Conservation (phyloP, 306 rosid genomes). For the Castanopsis chinensis region DNA sequence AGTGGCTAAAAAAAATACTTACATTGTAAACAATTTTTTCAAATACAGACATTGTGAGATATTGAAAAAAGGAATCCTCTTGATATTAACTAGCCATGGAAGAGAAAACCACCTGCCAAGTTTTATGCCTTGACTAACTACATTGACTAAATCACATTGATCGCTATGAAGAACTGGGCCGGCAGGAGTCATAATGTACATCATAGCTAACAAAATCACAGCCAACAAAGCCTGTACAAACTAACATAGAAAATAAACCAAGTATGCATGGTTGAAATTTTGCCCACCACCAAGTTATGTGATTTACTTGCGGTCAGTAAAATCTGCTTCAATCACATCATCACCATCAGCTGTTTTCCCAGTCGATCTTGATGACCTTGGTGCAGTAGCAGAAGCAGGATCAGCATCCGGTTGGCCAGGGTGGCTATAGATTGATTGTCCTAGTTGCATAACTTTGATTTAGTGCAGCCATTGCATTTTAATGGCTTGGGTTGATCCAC, state of each 20-base stretch:
- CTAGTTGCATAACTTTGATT: slow-evolving; percentile 93
- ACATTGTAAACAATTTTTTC: no score
- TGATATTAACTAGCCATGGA: neutral
- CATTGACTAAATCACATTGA: neutral
- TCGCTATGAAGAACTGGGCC: neutral
- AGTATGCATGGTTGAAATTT: neutral
- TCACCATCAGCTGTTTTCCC: slow-evolving; percentile 50
- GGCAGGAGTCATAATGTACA: neutral
- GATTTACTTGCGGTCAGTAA: slow-evolving; percentile 57
- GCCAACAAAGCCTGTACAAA: neutral
- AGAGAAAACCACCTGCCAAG: neutral
- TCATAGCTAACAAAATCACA: neutral
- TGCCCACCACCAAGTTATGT: neutral
- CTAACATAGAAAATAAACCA: neutral
- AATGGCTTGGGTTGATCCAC: no score
- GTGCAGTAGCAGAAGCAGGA: slow-evolving; percentile 40
- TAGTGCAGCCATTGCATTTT: slow-evolving; percentile 68
- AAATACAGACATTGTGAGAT: no score
- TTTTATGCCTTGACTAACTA: no score
- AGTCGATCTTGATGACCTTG: slow-evolving; percentile 60
- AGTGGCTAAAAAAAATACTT: no score
- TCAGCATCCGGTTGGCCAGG: slow-evolving; percentile 53
- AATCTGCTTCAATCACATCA: slow-evolving; percentile 83
- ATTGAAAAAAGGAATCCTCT: no score
- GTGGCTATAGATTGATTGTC: slow-evolving; percentile 87